Base-by-base conservation (phyloP, 305 asterid species). In the Fraxinus sp. region DNA sequence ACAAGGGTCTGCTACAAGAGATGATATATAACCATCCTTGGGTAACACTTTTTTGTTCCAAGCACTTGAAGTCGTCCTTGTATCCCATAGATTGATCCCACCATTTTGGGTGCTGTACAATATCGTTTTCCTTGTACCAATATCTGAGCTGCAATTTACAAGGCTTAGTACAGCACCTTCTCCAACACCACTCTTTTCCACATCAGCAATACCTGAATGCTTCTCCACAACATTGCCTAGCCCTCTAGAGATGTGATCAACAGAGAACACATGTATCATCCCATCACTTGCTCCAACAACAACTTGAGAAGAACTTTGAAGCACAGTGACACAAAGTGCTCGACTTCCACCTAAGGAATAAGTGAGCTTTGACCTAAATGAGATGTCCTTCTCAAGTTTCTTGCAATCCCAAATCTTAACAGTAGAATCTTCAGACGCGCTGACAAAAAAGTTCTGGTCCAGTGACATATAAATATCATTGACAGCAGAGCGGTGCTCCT, bases 341-440 rank as follows among this genome's bases (percentile, higher is more conserved):
- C 96, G 94, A 87, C 91, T 93, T 72, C 97, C 97, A 33, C 91
- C 97, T 79, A 96, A 84, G 26, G 98, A 91, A 88, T 95, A 96
- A 77, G 99, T 96, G 76, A 93, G 91, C 89, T 95, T 90, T 80
- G 99, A 96, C 85, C 98, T 88, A 88, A 96, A 96, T 64, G 99
- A 96, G 85, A 96, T 95, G 85, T 96, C 99, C 89, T 96, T 96
- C 90, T 96, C 99, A 84, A 95, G 92, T 91, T 90, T 96, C 92
- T 91, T 96, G 86, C 98, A 94, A 90, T 96, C 99, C 99, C 99
- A 96, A 83, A 96, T 86, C 92, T 92, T 96, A 49, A 96, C 98
- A 49, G 99, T 93, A 68, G 98, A 96, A 90, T 96, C 98, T 59
- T 93, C 98, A 86, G 98, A 95, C 74, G 99, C 99, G 86, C 94